Evolutionary conservation across 176 grass and related monocot genomes (phyloP).

Genomic region (Oryza coarctata): DNA sequence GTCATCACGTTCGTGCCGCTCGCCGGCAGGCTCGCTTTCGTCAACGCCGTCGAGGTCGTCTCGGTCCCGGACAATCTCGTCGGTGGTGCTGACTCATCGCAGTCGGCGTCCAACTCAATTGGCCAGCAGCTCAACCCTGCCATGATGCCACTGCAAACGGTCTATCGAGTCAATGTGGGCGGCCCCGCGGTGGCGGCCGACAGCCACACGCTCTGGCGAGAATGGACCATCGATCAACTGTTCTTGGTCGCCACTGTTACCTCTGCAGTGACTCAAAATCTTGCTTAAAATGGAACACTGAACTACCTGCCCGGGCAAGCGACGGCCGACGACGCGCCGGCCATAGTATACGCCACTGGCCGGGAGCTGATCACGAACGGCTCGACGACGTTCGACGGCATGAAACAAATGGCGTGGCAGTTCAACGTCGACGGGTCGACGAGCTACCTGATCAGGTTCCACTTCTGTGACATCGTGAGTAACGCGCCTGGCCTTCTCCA

Average conservation of each 20-base stretch:
- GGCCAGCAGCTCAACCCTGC: constrained; percentile 20
- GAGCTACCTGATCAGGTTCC: constrained; percentile 65
- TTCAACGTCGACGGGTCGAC: constrained; percentile 35
- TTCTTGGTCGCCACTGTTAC: neutral
- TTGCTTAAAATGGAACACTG: neutral
- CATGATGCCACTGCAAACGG: constrained; percentile 46
- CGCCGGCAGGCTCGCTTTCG: constrained; percentile 54
- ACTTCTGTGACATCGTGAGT: constrained; percentile 70
- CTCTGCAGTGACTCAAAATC: neutral
- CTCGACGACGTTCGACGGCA: neutral
- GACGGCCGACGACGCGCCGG: constrained; percentile 51
- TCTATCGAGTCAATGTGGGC: constrained; percentile 61
- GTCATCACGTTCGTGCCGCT: constrained; percentile 70
- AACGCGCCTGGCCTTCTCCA: constrained; percentile 2
- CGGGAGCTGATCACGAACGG: constrained; percentile 26
- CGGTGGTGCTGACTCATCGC: neutral
- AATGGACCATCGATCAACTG: constrained; percentile 44
- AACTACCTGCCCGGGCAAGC: constrained; percentile 30
- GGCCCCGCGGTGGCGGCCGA: constrained; percentile 41
- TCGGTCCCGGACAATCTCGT: constrained; percentile 59
- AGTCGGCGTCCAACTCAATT: neutral
- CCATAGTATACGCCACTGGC: constrained; percentile 57
- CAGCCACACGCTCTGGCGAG: constrained; percentile 61
- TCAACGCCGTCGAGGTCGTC: constrained; percentile 81
- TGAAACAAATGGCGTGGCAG: constrained; percentile 62